phyloP scores from a whole-genome alignment of 78 protist genomes.

The Dictyostelium capitatum region DNA sequence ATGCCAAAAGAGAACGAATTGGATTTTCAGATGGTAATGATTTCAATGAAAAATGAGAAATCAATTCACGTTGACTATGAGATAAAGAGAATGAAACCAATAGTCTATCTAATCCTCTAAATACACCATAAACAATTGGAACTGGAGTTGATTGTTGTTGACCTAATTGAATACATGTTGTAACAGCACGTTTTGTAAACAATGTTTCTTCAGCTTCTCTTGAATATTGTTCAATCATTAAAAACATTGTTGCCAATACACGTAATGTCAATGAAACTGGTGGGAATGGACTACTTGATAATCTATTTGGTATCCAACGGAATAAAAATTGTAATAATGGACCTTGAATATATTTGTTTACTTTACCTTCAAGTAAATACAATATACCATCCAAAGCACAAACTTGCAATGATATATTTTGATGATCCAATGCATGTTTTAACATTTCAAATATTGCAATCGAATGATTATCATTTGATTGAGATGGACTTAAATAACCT shows the following conservation, averaged over 20 bases:
- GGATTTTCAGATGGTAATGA: conserved; percentile 72
- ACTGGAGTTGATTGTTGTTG: conserved; percentile 57
- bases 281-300: conserved; percentile 48
- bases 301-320: conserved; percentile 58
- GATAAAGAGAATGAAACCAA: conserved; percentile 47
- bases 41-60: conserved; percentile 65
- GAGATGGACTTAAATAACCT: no score
- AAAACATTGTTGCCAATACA: conserved; percentile 63
- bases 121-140: conserved; percentile 73
- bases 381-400: conserved; percentile 62
- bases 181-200: conserved; percentile 66
- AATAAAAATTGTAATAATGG: conserved; percentile 62
- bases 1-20: conserved; percentile 58
- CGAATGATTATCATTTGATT: not conserved
- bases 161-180: conserved; percentile 56
- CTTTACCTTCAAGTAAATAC: conserved; percentile 60
- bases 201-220: conserved; percentile 69
- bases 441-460: conserved; percentile 49
- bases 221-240: conserved; percentile 63
- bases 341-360: conserved; percentile 58
- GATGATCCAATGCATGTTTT: conserved; percentile 37
- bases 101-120: conserved; percentile 70
- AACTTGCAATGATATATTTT: conserved; percentile 46
- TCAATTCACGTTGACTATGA: conserved; percentile 69
- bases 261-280: conserved; percentile 54